Base-by-base conservation (phyloP, 1,284 basidiomycete species). In the Leccinum pseudoinsigne region DNA sequence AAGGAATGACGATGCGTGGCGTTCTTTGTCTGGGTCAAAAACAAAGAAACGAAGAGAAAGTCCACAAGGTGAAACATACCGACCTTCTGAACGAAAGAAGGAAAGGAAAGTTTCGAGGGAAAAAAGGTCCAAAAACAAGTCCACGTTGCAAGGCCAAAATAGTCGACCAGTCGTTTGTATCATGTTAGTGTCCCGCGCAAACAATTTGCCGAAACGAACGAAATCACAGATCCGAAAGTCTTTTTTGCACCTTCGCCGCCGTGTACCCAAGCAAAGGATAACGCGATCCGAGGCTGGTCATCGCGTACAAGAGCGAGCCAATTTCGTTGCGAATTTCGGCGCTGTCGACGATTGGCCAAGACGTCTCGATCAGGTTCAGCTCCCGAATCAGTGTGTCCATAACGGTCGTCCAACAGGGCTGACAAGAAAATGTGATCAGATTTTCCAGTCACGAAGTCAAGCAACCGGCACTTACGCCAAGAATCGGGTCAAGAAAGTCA, bases 351-450 rank as follows among this genome's bases (percentile, higher is more conserved):
- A 84, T 79, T 38, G 84, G 83, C 87, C 86, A 89, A 28, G 84
- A 79, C 26, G 81, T 74, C 69, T 86, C 85, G 64, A 86, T 77
- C 65, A 82, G 76, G 63, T 83, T 80, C 26, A 89, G 79, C 72
- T 92, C 87, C 56, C 84, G 81, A 62, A 87, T 81, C 61, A 91
- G 76, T 11, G 86, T 84, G 69, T 88, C 86, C 59, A 87, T 85
- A 26, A 82, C 85, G 59, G 80, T 81, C 16, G 86, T 85, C 88
- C 89, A 91, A 69, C 89, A 90, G 16, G 85, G 83, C 88, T 90
- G 64, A 26, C 59, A 64, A 55, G 36, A 21, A 23, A 57, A 64
- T 5, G 2, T n/a, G 31, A 60, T 68, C 50, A 66, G 65, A 63
- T 14, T 28, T 57, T 16, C 62, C 47, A 50, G 31, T 58, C 62